These are phyloP conservation scores for Allantophomopsis lycopodina DNA, from an alignment of 2,329 filamentous ascomycete species.

Conservation along the genomic window DNA sequence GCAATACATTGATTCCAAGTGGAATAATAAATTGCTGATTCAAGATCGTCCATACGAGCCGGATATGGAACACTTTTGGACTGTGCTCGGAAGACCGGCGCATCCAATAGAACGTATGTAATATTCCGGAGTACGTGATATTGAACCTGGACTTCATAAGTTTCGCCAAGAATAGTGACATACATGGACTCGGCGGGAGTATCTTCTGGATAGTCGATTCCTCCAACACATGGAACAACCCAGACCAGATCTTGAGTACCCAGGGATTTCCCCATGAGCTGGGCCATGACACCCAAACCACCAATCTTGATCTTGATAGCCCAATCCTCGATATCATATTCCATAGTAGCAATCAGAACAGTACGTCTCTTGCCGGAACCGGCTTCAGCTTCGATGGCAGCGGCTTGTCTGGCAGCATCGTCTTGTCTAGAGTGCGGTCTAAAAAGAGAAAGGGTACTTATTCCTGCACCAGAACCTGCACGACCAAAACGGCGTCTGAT, in stretches of 20 bases:
- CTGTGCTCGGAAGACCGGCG: constrained; percentile 45
- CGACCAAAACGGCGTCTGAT: constrained; percentile 12
- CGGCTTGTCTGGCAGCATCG: not conserved
- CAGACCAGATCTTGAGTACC: constrained; percentile 52
- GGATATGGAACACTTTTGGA: constrained; percentile 50
- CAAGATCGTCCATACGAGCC: constrained; percentile 54
- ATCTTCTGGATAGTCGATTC: constrained; percentile 48
- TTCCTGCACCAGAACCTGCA: constrained; percentile 5
- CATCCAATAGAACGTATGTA: constrained; percentile 51
- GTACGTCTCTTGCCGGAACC: constrained; percentile 24
- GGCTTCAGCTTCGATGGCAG: not conserved
- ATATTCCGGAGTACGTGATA: constrained; percentile 52
- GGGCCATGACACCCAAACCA: constrained; percentile 56
- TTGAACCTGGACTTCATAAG: constrained; percentile 48
- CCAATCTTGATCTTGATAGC: constrained; percentile 60
- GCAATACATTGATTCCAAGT: constrained; percentile 61
- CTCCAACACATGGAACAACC: constrained; percentile 49
- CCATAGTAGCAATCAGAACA: constrained; percentile 56
- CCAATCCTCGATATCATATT: constrained; percentile 61
- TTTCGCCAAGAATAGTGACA: constrained; percentile 44
- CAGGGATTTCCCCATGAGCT: constrained; percentile 47
- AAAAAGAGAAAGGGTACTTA: constrained; percentile 17
- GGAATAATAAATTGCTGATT: constrained; percentile 54
- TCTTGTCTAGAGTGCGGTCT: constrained; percentile 9
- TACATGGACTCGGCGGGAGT: constrained; percentile 44